Evolutionary conservation across 2,329 filamentous ascomycete genomes (phyloP).

Genomic region (Pestalotiopsis sp.): DNA sequence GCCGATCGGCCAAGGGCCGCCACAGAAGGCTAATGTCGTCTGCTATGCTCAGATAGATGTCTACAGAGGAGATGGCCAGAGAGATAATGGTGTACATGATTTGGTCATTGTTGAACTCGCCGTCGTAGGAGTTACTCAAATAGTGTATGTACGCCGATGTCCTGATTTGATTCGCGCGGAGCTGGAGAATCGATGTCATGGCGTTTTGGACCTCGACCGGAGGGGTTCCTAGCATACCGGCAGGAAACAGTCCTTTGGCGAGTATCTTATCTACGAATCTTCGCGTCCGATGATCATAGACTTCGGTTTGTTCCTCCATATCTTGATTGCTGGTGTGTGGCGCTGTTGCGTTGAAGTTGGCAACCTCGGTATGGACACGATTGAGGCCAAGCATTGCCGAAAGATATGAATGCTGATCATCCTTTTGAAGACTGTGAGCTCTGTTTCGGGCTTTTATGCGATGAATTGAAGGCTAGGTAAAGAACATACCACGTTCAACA

Average conservation of each 20-base stretch:
- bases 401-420: not conserved
- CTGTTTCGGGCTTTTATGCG: not conserved
- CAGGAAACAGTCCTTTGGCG: not conserved
- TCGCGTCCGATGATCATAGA: not conserved
- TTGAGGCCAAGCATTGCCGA: not conserved
- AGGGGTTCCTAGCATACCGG: not conserved
- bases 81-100: not conserved
- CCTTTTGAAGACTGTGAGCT: not conserved
- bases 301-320: not conserved
- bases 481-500: not conserved
- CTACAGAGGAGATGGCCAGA: not conserved
- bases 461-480: not conserved
- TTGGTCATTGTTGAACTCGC: not conserved
- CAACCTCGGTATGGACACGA: not conserved
- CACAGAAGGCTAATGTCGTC: not conserved
- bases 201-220: not conserved
- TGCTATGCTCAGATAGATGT: not conserved
- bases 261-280: not conserved
- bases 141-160: not conserved
- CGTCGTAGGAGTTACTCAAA: not conserved
- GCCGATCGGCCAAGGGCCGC: not conserved
- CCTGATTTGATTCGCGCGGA: not conserved
- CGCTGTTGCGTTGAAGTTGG: not conserved
- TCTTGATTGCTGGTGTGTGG: not conserved
- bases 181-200: not conserved